Conservation (phyloP, 371 early-diverging fungal genomes). For the Phascolomyces articulosus region DNA sequence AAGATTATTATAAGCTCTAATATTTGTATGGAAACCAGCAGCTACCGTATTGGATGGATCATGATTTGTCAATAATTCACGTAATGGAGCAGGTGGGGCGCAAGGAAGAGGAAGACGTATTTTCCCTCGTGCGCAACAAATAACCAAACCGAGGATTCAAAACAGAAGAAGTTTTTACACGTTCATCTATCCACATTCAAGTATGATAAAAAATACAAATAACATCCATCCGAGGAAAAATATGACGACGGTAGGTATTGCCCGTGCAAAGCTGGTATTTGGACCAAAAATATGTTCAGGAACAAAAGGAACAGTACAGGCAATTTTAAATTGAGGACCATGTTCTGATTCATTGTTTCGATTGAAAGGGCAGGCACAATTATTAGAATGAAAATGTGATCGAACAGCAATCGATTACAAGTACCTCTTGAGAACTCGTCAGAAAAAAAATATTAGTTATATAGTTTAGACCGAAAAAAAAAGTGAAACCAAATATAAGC, state of each 20-base stretch:
- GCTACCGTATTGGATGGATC: background rate
- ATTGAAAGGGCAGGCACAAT: background rate
- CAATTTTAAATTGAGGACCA: background rate
- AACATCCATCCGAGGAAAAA: background rate
- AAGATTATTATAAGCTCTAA: background rate
- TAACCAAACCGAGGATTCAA: background rate
- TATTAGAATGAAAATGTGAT: too few species aligned
- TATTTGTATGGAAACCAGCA: background rate
- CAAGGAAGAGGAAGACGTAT: background rate
- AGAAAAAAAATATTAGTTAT: too few species aligned
- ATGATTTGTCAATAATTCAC: background rate
- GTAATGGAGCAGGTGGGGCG: background rate
- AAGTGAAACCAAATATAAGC: too few species aligned
- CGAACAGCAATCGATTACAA: too few species aligned
- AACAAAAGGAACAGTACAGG: background rate
- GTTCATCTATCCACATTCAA: background rate
- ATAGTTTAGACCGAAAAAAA: too few species aligned
- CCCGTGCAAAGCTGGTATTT: background rate
- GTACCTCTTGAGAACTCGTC: too few species aligned
- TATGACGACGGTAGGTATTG: background rate
- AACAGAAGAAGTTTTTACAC: background rate
- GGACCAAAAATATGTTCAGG: background rate
- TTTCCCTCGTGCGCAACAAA: background rate
- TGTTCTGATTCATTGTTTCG: background rate
- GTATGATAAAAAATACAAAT: background rate